These are phyloP conservation scores for Thermothielavioides terrestris DNA, from an alignment of 495 filamentous ascomycete genomes.

Conservation along the genomic window DNA sequence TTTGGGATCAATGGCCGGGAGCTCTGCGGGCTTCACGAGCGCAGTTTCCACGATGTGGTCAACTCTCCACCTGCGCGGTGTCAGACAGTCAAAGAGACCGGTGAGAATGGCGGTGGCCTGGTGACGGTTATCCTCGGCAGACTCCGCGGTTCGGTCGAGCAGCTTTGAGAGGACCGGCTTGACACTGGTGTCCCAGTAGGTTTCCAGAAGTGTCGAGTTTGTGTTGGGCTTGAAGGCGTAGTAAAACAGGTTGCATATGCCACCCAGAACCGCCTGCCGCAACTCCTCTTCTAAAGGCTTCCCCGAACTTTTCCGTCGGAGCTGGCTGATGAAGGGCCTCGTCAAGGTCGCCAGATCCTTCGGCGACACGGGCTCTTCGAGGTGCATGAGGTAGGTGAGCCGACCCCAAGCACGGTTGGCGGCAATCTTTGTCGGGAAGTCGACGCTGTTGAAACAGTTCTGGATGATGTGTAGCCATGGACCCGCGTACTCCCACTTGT, in stretches of 20 bases:
- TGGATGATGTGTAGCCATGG: constrained; percentile 71
- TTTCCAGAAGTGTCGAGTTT: constrained; percentile 52
- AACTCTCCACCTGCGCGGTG: constrained; percentile 62
- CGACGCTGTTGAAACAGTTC: constrained; percentile 73
- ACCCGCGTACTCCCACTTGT: constrained; percentile 63
- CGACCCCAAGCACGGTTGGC: constrained; percentile 79
- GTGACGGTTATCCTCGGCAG: constrained; percentile 29
- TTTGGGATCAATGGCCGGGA: constrained; percentile 70
- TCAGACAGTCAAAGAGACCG: constrained; percentile 58
- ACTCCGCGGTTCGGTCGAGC: constrained; percentile 19
- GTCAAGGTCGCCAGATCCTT: constrained; percentile 57
- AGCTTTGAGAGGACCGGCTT: constrained; percentile 44
- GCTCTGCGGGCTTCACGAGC: constrained; percentile 55
- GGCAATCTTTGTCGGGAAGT: constrained; percentile 59
- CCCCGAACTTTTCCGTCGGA: constrained; percentile 53
- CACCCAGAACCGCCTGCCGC: constrained; percentile 53
- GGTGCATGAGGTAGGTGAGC: constrained; percentile 60
- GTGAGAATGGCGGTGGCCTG: constrained; percentile 57
- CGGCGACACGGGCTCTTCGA: constrained; percentile 50
- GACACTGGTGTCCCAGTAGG: constrained; percentile 73
- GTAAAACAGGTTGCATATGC: constrained; percentile 74
- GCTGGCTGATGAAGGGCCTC: constrained; percentile 59
- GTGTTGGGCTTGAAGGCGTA: constrained; percentile 71
- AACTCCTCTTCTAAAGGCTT: constrained; percentile 49
- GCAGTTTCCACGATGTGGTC: constrained; percentile 53